These are phyloP conservation scores for Farysia itapuensis DNA, from an alignment of 1,284 basidiomycete species.

Conservation along the genomic window DNA sequence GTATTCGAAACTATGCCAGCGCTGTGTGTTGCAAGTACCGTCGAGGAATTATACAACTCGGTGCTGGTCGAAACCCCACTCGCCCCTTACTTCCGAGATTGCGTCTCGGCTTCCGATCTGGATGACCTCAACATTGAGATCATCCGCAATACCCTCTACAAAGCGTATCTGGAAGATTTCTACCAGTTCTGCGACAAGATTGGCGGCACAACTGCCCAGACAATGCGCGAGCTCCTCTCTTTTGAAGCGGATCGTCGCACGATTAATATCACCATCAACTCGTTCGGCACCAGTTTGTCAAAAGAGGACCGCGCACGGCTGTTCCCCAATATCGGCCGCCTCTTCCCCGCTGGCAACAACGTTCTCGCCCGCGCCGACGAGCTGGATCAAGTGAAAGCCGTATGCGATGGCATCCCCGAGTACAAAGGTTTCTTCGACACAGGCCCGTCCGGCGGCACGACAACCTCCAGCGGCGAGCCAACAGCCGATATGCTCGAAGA, in stretches of 20 bases:
- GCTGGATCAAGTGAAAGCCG: conserved; percentile 84
- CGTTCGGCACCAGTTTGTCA: conserved; percentile 88
- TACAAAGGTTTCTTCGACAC: conserved; percentile 84
- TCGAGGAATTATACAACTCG: conserved; percentile 97
- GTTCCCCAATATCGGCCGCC: conserved; percentile 87
- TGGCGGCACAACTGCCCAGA: conserved; percentile 63
- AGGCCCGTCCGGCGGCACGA: conserved; percentile 7
- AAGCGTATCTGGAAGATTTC: conserved; percentile 98
- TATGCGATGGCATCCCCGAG: conserved; percentile 84
- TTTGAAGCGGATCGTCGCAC: conserved; percentile 97
- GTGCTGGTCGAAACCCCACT: conserved; percentile 96
- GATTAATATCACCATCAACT: conserved; percentile 99
- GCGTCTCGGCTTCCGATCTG: conserved; percentile 89
- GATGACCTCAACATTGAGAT: conserved; percentile 99
- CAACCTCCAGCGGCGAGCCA: conserved; percentile 59
- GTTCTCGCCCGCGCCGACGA: conserved; percentile 91
- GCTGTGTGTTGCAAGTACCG: conserved; percentile 96
- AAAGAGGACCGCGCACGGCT: conserved; percentile 96
- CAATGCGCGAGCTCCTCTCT: conserved; percentile 70
- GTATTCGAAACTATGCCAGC: conserved; percentile 99
- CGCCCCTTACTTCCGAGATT: conserved; percentile 95
- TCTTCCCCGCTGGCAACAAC: conserved; percentile 96
- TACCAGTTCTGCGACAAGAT: conserved; percentile 78
- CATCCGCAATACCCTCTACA: conserved; percentile 99
- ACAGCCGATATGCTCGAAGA: conserved; percentile 75